Conservation (phyloP, 1,139 yeast genomes). For the Hanseniaspora gamundiae region DNA sequence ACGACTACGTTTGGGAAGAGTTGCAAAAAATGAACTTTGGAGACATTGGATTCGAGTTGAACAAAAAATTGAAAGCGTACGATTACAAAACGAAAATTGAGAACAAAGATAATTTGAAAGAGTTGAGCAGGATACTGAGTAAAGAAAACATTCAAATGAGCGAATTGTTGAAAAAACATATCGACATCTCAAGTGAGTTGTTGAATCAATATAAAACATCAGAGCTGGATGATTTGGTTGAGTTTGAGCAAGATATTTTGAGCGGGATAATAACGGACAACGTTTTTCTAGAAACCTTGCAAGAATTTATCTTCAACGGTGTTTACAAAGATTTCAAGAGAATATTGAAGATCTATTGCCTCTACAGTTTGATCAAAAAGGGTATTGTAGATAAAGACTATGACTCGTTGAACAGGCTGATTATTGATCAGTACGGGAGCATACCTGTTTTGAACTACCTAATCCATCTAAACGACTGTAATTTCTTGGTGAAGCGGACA, state of each 20-base stretch:
- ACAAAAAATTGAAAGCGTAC: slow-evolving; percentile 24
- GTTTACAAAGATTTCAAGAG: slow-evolving; percentile 9
- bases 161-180: slow-evolving; percentile 61
- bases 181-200: slow-evolving; percentile 59
- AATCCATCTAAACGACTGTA: slow-evolving; percentile 15
- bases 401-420: slow-evolving; percentile 15
- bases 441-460: slow-evolving; percentile 15
- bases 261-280: slow-evolving; percentile 16
- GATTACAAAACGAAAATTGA: slow-evolving; percentile 4
- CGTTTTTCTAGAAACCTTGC: slow-evolving; percentile 14
- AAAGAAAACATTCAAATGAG: slow-evolving; percentile 44
- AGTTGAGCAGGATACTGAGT: slow-evolving; percentile 57
- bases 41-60: slow-evolving; percentile 61
- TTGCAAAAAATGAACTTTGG: slow-evolving; percentile 67
- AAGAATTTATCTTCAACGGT: slow-evolving; percentile 19
- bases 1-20: slow-evolving; percentile 33
- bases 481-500: slow-evolving; percentile 14
- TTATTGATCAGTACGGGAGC: slow-evolving; percentile 21
- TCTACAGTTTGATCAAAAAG: slow-evolving; percentile 17
- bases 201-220: slow-evolving; percentile 39
- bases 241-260: slow-evolving; percentile 48
- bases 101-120: slow-evolving; percentile 37
- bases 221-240: slow-evolving; percentile 43
- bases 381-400: slow-evolving; percentile 21
- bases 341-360: slow-evolving; percentile 16